Evolutionary conservation across 495 filamentous ascomycete genomes (phyloP).

Genomic region (Neurospora pannonica): DNA sequence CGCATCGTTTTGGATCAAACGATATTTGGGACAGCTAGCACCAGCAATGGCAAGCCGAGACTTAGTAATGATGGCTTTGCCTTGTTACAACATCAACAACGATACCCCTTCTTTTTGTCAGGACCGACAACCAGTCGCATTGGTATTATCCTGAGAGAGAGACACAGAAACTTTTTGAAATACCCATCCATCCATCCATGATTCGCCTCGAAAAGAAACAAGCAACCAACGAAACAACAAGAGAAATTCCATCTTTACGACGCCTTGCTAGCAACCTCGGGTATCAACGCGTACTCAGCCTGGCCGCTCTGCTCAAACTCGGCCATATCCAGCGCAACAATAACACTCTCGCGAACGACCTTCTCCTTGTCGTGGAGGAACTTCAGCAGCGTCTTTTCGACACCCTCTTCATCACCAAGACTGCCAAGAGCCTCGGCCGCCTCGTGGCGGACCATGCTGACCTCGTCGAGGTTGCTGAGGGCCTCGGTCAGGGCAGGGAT

Average conservation of each 20-base stretch:
- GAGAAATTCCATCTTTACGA: constrained; percentile 1
- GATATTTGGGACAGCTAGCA: background rate
- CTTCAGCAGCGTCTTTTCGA: constrained; percentile 71
- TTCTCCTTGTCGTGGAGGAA: constrained; percentile 86
- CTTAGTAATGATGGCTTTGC: background rate
- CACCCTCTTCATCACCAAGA: constrained; percentile 85
- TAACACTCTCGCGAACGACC: constrained; percentile 87
- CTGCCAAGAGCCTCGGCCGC: constrained; percentile 96
- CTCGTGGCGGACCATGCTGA: constrained; percentile 95
- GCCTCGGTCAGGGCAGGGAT: constrained; percentile 78
- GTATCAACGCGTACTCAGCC: constrained; percentile 83
- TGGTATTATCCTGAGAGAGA: background rate
- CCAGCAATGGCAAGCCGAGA: background rate
- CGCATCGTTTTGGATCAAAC: background rate
- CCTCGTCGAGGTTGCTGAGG: constrained; percentile 69
- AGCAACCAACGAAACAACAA: background rate
- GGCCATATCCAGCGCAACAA: constrained; percentile 96
- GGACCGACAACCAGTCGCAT: background rate
- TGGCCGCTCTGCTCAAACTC: constrained; percentile 88
- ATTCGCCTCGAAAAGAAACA: background rate
- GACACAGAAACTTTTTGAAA: background rate
- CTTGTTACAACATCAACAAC: background rate
- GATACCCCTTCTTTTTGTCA: background rate
- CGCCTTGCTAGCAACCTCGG: constrained; percentile 38
- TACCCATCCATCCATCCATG: background rate